Percentiles rank a stretch among this genome's conserved stretches.
phyloP scores from a whole-genome alignment of 2,329 filamentous ascomycete genomes.

The Fusarium sterilihyphosum region DNA sequence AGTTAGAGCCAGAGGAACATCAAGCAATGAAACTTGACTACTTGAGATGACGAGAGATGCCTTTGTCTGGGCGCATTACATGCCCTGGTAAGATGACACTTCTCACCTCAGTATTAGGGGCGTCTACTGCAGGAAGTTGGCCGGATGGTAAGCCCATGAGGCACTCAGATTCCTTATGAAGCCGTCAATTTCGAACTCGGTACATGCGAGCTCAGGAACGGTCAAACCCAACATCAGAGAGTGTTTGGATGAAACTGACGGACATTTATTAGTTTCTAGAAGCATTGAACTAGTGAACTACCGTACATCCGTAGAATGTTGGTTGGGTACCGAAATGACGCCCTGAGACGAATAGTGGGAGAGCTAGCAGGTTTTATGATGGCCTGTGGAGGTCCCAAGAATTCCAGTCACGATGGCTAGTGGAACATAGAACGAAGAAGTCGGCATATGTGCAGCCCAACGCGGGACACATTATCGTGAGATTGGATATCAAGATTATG shows the following conservation, averaged over 20 bases:
- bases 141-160: neutral
- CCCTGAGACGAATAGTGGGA: neutral
- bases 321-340: constrained; percentile 1
- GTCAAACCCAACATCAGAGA: neutral
- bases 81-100: neutral
- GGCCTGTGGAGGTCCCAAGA: neutral
- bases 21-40: neutral
- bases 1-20: neutral
- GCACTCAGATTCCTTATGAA: neutral
- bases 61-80: neutral
- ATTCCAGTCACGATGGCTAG: constrained; percentile 8
- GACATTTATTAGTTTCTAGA: neutral
- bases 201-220: neutral
- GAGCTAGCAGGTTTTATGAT: neutral
- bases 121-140: neutral
- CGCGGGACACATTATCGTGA: neutral
- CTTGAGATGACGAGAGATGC: neutral
- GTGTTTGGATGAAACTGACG: constrained; percentile 9
- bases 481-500: neutral
- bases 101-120: neutral
- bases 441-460: neutral
- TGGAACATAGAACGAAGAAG: neutral
- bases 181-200: neutral
- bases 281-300: neutral
- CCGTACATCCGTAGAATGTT: neutral